phyloP scores from a whole-genome alignment of 2,329 filamentous ascomycete genomes.

The Botrytis medusae region DNA sequence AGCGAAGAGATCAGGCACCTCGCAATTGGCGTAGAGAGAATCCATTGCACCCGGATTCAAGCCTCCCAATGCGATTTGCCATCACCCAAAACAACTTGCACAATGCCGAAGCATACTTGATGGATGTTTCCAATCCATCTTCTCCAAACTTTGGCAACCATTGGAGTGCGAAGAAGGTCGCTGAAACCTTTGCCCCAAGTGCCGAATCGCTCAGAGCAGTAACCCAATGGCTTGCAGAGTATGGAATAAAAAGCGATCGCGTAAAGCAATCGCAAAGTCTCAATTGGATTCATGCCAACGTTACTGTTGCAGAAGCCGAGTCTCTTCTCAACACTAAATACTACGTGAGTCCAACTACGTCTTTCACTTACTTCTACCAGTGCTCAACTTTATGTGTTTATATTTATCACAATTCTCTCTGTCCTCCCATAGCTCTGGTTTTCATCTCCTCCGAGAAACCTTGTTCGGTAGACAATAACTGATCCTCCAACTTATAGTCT shows the following conservation, averaged over 20 bases:
- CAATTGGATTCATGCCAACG: slow-evolving; percentile 39
- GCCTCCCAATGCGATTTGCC: slow-evolving; percentile 41
- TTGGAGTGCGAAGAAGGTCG: slow-evolving; percentile 21
- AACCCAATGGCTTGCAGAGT: slow-evolving; percentile 52
- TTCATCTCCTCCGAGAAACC: background rate
- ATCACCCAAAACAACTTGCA: slow-evolving; percentile 48
- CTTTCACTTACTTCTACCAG: background rate
- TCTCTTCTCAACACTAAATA: slow-evolving; percentile 53
- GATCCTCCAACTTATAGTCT: background rate
- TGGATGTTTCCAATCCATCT: slow-evolving; percentile 41
- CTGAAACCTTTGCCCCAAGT: slow-evolving; percentile 45
- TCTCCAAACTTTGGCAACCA: slow-evolving; percentile 35
- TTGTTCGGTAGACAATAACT: background rate
- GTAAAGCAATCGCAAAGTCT: slow-evolving; percentile 47
- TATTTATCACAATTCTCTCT: background rate
- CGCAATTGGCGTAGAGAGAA: slow-evolving; percentile 22
- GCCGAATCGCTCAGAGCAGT: slow-evolving; percentile 45
- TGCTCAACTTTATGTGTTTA: background rate
- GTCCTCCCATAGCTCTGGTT: background rate
- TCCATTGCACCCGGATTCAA: slow-evolving; percentile 21
- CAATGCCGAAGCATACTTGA: slow-evolving; percentile 45
- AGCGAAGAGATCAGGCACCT: slow-evolving; percentile 22
- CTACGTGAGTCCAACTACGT: slow-evolving; percentile 23
- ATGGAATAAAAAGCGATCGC: slow-evolving; percentile 50
- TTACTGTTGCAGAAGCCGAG: slow-evolving; percentile 46